Evolutionary conservation across 805 yeast species (phyloP).

Genomic region (Teunomyces gatunensis): DNA sequence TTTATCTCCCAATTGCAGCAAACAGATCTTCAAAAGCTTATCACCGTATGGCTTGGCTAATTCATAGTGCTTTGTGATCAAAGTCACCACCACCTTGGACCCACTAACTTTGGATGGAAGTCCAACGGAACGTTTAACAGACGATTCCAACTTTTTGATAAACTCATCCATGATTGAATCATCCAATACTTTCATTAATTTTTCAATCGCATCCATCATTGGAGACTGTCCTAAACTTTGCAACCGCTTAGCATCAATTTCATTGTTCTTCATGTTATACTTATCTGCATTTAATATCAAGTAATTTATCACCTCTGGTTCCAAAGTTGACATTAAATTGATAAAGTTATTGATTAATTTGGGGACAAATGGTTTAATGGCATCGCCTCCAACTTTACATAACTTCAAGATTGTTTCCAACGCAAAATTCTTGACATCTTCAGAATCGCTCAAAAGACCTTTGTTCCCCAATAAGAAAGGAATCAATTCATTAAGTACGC

Average conservation of each 20-base stretch:
- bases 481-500: conserved; percentile 54
- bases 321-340: conserved; percentile 76
- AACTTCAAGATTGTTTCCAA: conserved; percentile 70
- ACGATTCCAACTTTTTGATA: conserved; percentile 47
- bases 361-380: conserved; percentile 67
- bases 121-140: conserved; percentile 74
- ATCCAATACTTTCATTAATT: conserved; percentile 57
- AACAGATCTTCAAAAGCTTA: conserved; percentile 55
- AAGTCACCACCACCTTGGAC: conserved; percentile 63
- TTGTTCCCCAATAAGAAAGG: conserved; percentile 78
- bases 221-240: conserved; percentile 80
- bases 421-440: conserved; percentile 76
- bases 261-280: conserved; percentile 67
- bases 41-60: conserved; percentile 54
- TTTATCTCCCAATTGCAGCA: conserved; percentile 60
- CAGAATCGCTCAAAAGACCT: conserved; percentile 82
- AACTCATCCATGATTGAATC: conserved; percentile 46
- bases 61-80: conserved; percentile 55
- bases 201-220: conserved; percentile 82
- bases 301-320: conserved; percentile 87
- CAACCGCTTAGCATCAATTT: conserved; percentile 74
- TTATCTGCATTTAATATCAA: conserved; percentile 85
- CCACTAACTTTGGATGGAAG: conserved; percentile 90
- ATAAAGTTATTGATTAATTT: conserved; percentile 66
- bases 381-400: conserved; percentile 58